A percentile compares a stretch with the other conserved stretches of the same genome.
These are phyloP conservation scores for Strobilomyces echinocephalus DNA, from an alignment of 768 basidiomycete species.

Conservation along the genomic window DNA sequence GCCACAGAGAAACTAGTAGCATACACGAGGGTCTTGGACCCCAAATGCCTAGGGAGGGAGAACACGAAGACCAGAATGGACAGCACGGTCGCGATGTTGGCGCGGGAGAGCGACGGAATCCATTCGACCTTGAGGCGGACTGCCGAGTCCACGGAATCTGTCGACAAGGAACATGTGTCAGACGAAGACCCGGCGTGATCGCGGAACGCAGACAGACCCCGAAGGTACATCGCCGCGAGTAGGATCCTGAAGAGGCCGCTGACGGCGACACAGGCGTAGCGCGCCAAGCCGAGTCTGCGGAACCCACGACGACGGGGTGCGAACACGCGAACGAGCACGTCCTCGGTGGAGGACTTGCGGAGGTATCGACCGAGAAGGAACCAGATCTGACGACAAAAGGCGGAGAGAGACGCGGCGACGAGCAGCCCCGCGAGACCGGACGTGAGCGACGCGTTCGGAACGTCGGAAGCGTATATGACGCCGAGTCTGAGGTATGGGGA, in stretches of 20 bases:
- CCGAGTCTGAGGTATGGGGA: constrained; percentile 68
- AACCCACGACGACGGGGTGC: constrained; percentile 52
- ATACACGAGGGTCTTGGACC: constrained; percentile 49
- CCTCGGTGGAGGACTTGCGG: constrained; percentile 59
- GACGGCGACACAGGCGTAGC: constrained; percentile 40
- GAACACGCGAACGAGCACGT: constrained; percentile 59
- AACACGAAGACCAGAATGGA: constrained; percentile 46
- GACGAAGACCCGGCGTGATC: background rate
- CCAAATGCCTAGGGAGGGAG: constrained; percentile 51
- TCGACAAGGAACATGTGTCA: constrained; percentile 7
- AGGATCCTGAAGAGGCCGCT: constrained; percentile 46
- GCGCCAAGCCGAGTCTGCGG: constrained; percentile 39
- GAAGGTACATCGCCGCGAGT: constrained; percentile 58
- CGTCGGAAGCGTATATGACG: constrained; percentile 54
- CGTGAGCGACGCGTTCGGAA: constrained; percentile 41
- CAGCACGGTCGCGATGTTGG: constrained; percentile 38
- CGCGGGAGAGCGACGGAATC: constrained; percentile 32
- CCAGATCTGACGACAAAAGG: constrained; percentile 65
- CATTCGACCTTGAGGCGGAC: constrained; percentile 41
- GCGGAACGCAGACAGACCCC: constrained; percentile 43
- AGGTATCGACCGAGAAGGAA: constrained; percentile 75
- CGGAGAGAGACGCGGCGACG: constrained; percentile 52
- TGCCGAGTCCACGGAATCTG: constrained; percentile 53
- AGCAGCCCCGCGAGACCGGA: constrained; percentile 47
- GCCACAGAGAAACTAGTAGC: constrained; percentile 56